Base-by-base conservation (phyloP, 2,329 filamentous ascomycete genomes). In the Neurospora sp. region DNA sequence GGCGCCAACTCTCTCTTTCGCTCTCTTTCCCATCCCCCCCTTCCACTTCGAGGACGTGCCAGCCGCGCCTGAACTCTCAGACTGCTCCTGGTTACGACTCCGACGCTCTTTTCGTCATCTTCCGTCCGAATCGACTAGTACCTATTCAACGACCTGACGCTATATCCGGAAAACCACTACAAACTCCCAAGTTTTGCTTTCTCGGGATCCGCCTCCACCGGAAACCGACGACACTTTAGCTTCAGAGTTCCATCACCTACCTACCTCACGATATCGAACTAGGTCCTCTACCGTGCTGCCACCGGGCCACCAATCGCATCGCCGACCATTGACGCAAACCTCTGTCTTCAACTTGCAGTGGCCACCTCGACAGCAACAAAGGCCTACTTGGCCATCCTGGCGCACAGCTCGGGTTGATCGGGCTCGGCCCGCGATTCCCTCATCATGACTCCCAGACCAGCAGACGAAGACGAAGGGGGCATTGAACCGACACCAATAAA, bases 391-490 rank as follows among this genome's bases (percentile, higher is more conserved):
- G 77, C 77, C 77, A 80, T 76, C 77, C 81, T 83, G 82, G 81
- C 79, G 79, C 77, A 78, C 76, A 77, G 74, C 76, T 76, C 75
- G 78, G 78, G 78, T 74, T 80, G 77, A 81, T 79, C 81, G 81
- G 82, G 81, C 80, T 74, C 75, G 78, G 80, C 81, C 81, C 81
- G 80, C 76, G 75, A 77, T 74, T 74, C 75, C 74, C 74, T 74
- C 74, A 71, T 69, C 67, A 82, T 82, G 81, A 74, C 79, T 69
- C 78, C 78, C 73, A 77, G 75, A 70, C 76, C 77, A 39, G 74
- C 70, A 66, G 77, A 77, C 68, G 68, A 71, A 36, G 70, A 69
- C 39, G 72, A 71, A 65, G 71, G 67, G 52, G 71, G 66, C 69
- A 69, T 70, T 40, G 69, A 65, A 69, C 3, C 57, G 10, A 72